These are phyloP conservation scores for Penicillium silybi DNA, from an alignment of 495 filamentous ascomycete genomes.

Conservation along the genomic window DNA sequence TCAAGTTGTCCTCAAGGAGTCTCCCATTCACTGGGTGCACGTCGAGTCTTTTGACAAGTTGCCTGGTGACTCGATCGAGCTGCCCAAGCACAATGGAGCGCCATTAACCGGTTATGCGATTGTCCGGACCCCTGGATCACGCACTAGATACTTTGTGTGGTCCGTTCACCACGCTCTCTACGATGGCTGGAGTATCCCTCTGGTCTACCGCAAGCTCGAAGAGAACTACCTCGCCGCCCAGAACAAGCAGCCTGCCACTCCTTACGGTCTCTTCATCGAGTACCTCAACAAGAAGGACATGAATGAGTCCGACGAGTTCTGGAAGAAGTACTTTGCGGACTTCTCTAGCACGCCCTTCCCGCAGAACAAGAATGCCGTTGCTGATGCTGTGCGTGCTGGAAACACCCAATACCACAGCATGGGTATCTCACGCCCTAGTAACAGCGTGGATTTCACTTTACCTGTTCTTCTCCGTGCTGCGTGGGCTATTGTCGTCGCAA, in stretches of 20 bases:
- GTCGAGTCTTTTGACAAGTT: slow-evolving; percentile 43
- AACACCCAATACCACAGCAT: slow-evolving; percentile 30
- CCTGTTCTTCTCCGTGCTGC: slow-evolving; percentile 51
- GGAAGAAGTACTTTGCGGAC: slow-evolving; percentile 36
- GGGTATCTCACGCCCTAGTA: slow-evolving; percentile 14
- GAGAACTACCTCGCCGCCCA: slow-evolving; percentile 31
- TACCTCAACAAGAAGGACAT: slow-evolving; percentile 34
- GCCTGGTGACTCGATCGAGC: slow-evolving; percentile 36
- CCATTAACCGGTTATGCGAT: slow-evolving; percentile 54
- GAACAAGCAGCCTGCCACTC: slow-evolving; percentile 9
- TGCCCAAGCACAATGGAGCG: slow-evolving; percentile 52
- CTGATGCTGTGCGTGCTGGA: slow-evolving; percentile 25
- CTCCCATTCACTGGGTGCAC: slow-evolving; percentile 44
- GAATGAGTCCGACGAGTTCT: slow-evolving; percentile 38
- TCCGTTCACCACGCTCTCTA: slow-evolving; percentile 68
- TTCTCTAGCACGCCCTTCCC: slow-evolving; percentile 29
- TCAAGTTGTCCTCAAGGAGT: slow-evolving; percentile 52
- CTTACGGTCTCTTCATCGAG: slow-evolving; percentile 42
- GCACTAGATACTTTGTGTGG: slow-evolving; percentile 51
- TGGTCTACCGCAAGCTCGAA: slow-evolving; percentile 55
- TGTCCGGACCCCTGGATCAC: slow-evolving; percentile 26
- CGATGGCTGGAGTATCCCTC: slow-evolving; percentile 63
- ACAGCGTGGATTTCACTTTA: slow-evolving; percentile 36
- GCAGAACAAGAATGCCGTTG: slow-evolving; percentile 24
- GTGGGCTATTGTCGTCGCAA: slow-evolving; percentile 48